Percentiles rank a stretch among this genome's conserved stretches.
Conservation (phyloP, 1,284 basidiomycete species). For the Rhodotorula sp. region DNA sequence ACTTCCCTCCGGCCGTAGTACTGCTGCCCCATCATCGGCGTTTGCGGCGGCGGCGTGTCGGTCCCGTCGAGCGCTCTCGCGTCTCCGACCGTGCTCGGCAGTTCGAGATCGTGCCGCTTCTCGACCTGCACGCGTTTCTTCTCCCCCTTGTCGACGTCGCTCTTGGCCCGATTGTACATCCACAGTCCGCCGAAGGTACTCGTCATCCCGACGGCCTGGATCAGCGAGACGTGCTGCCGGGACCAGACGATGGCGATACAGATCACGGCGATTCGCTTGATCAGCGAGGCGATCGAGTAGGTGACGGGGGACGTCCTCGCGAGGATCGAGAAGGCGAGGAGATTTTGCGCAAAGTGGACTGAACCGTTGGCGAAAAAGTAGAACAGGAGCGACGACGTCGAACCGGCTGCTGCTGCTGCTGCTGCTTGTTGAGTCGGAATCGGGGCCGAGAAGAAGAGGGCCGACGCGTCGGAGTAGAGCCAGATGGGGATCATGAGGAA, state of each 20-base stretch:
- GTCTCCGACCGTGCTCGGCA: constrained; percentile 60
- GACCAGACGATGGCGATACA: constrained; percentile 98
- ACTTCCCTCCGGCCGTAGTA: too few relatives aligned
- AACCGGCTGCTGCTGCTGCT: constrained; percentile 1
- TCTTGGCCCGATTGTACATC: constrained; percentile 94
- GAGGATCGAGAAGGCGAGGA: constrained; percentile 95
- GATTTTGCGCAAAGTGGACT: constrained; percentile 94
- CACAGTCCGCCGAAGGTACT: constrained; percentile 88
- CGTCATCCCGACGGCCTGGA: constrained; percentile 83
- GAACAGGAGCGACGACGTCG: constrained; percentile 51
- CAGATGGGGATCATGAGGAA: constrained; percentile 91
- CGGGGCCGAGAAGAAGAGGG: constrained; percentile 56
- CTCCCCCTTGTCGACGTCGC: constrained; percentile 89
- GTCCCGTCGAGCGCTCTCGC: constrained; percentile 16
- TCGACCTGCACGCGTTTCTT: constrained; percentile 81
- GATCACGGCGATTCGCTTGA: constrained; percentile 98
- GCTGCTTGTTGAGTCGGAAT: constrained; percentile 1
- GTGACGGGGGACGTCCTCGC: constrained; percentile 96
- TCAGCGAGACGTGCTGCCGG: constrained; percentile 74
- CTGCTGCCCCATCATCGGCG: neutral
- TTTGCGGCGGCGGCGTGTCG: constrained; percentile 8
- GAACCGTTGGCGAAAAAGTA: constrained; percentile 89
- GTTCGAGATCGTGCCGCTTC: constrained; percentile 67
- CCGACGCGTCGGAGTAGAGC: constrained; percentile 77
- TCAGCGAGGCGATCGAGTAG: constrained; percentile 94